A percentile compares a stretch with the other conserved stretches of the same genome.
Evolutionary conservation across 495 filamentous ascomycete species (phyloP).

Genomic region (Podospora comata): DNA sequence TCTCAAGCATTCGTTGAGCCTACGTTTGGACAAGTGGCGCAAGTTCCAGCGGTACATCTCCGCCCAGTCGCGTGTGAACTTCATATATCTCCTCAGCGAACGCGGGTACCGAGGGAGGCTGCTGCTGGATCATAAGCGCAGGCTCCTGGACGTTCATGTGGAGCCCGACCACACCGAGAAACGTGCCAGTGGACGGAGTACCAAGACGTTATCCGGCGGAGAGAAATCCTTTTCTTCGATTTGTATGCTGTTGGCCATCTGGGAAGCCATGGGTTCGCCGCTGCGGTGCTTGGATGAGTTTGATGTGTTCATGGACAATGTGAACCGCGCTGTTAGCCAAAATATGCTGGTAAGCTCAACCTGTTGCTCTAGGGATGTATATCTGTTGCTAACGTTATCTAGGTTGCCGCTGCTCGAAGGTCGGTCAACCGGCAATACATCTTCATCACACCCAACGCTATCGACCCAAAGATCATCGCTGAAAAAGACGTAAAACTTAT

Average conservation of each 20-base stretch:
- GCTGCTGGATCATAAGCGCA: constrained; percentile 67
- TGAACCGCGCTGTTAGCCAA: constrained; percentile 90
- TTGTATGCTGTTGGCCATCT: constrained; percentile 85
- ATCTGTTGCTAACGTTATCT: constrained; percentile 6
- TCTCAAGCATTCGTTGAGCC: constrained; percentile 62
- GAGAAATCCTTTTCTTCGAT: constrained; percentile 98
- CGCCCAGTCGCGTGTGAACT: constrained; percentile 75
- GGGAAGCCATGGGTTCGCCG: constrained; percentile 97
- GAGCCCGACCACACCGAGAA: constrained; percentile 74
- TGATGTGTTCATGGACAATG: constrained; percentile 98
- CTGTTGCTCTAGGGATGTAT: neutral
- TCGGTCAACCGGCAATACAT: constrained; percentile 91
- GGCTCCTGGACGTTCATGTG: constrained; percentile 73
- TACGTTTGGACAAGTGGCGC: constrained; percentile 72
- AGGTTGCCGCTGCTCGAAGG: constrained; percentile 79
- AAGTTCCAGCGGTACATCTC: constrained; percentile 81
- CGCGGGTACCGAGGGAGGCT: constrained; percentile 82
- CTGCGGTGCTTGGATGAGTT: constrained; percentile 97
- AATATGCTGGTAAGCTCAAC: constrained; percentile 76
- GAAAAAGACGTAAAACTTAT: constrained; percentile 79
- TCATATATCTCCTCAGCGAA: constrained; percentile 82
- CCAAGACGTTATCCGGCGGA: constrained; percentile 89
- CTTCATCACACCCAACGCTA: constrained; percentile 90
- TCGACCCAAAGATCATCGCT: constrained; percentile 64
- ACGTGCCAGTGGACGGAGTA: constrained; percentile 65